Conservation (phyloP, 2,329 filamentous ascomycete species). For the Amauroascus niger region DNA sequence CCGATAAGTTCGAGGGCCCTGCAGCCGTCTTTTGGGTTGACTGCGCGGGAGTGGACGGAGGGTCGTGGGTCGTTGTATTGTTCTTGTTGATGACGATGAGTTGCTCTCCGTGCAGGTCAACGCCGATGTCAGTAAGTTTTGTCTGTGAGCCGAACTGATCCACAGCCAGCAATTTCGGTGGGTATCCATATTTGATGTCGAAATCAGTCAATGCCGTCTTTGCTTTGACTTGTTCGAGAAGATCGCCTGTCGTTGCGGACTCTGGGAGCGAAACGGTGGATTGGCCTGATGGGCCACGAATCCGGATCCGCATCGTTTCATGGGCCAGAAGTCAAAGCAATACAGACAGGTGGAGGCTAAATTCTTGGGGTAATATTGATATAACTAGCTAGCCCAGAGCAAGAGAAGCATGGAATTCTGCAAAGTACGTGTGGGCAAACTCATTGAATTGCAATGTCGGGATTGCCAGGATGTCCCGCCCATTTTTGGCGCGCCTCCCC, state of each 20-base stretch:
- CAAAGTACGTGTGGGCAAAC: too few relatives aligned
- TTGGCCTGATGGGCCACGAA: slow-evolving; percentile 64
- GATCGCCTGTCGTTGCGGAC: slow-evolving; percentile 44
- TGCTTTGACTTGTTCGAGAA: slow-evolving; percentile 38
- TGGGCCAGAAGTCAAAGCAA: too few relatives aligned
- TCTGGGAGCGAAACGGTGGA: slow-evolving; percentile 61
- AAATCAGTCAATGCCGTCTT: slow-evolving; percentile 58
- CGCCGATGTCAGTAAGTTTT: slow-evolving; percentile 46
- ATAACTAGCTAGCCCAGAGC: too few relatives aligned
- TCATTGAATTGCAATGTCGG: too few relatives aligned
- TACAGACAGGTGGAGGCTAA: too few relatives aligned
- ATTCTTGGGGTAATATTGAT: too few relatives aligned
- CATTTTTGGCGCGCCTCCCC: too few relatives aligned
- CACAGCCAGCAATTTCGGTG: slow-evolving; percentile 55
- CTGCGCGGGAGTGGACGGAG: background rate
- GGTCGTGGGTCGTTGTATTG: slow-evolving; percentile 17
- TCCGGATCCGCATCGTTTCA: slow-evolving; percentile 57
- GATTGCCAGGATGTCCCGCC: too few relatives aligned
- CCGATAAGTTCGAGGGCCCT: background rate
- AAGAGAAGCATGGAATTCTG: too few relatives aligned
- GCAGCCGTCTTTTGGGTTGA: background rate
- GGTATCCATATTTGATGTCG: slow-evolving; percentile 75
- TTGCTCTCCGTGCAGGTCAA: slow-evolving; percentile 59
- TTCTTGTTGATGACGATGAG: slow-evolving; percentile 51
- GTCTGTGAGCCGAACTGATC: slow-evolving; percentile 43